phyloP scores from a whole-genome alignment of 1,139 yeast species.

The Protomyces macrosporus region DNA sequence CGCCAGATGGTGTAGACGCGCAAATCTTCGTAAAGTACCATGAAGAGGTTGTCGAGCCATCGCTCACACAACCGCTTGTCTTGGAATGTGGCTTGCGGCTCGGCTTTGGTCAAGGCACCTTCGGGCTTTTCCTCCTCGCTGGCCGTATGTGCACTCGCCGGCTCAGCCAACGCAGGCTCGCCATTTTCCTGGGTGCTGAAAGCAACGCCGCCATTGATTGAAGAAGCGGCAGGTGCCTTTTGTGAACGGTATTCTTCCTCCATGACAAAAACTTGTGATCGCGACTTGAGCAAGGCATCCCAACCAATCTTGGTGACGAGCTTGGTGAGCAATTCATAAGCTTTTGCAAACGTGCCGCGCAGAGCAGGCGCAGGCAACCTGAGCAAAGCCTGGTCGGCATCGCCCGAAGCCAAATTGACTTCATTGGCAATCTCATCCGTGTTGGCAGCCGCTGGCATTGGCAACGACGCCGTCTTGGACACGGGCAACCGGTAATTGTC shows the following conservation, averaged over 20 bases:
- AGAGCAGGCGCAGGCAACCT: conserved; percentile 72
- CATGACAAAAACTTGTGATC: conserved; percentile 90
- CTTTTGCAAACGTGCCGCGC: conserved; percentile 71
- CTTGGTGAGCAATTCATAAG: conserved; percentile 70
- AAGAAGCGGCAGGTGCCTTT: conserved; percentile 34
- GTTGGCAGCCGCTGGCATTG: conserved; percentile 69
- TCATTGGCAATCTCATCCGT: conserved; percentile 47
- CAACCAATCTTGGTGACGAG: conserved; percentile 74
- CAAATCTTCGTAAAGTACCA: conserved; percentile 82
- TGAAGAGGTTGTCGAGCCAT: conserved; percentile 86
- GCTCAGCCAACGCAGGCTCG: conserved; percentile 1
- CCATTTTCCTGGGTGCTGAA: neutral
- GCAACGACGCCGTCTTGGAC: conserved; percentile 66
- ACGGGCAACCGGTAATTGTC: conserved; percentile 51
- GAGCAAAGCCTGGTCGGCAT: conserved; percentile 60
- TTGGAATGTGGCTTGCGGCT: conserved; percentile 44
- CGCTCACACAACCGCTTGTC: conserved; percentile 84
- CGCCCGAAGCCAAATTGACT: conserved; percentile 29
- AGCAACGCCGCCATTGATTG: conserved; percentile 3
- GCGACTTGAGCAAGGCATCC: conserved; percentile 72
- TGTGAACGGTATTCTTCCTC: conserved; percentile 68
- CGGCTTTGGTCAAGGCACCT: conserved; percentile 2
- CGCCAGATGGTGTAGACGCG: conserved; percentile 87
- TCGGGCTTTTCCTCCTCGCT: neutral
- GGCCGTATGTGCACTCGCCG: conserved; percentile 5